Conservation (phyloP, 345 rosid genomes). For the Eucalyptus leucophloia region DNA sequence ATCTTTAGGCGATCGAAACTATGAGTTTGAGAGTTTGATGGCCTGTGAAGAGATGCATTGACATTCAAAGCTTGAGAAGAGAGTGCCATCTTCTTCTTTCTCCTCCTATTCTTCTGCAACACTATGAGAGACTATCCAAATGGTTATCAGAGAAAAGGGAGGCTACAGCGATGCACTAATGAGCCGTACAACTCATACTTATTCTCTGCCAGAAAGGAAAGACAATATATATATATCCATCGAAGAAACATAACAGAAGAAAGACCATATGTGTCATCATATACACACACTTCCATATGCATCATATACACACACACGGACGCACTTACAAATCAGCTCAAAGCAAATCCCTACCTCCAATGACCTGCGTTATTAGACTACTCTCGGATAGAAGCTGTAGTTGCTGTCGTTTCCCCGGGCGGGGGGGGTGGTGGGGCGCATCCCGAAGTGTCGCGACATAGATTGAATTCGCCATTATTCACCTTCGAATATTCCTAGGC, state of each 20-base stretch:
- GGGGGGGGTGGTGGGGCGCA: background rate
- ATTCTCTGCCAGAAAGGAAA: background rate
- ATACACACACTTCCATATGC: background rate
- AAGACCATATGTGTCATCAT: background rate
- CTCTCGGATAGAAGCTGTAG: background rate
- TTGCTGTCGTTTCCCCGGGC: background rate
- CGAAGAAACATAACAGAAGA: no score
- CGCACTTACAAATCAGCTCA: background rate
- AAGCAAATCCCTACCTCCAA: background rate
- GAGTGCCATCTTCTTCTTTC: constrained; percentile 2
- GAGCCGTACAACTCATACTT: background rate
- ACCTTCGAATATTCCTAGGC: background rate
- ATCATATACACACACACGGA: background rate
- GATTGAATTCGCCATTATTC: background rate
- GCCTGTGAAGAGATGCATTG: background rate
- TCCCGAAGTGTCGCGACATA: background rate
- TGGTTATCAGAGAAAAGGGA: background rate
- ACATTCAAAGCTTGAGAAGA: background rate
- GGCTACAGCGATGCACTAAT: background rate
- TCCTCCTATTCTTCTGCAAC: background rate
- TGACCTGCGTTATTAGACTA: background rate
- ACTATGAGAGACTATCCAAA: background rate
- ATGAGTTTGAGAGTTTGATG: background rate
- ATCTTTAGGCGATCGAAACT: background rate
- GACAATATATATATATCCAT: no score